These are phyloP conservation scores for Bipolaris sorokiniana DNA, from an alignment of 2,329 filamentous ascomycete genomes.

Conservation along the genomic window DNA sequence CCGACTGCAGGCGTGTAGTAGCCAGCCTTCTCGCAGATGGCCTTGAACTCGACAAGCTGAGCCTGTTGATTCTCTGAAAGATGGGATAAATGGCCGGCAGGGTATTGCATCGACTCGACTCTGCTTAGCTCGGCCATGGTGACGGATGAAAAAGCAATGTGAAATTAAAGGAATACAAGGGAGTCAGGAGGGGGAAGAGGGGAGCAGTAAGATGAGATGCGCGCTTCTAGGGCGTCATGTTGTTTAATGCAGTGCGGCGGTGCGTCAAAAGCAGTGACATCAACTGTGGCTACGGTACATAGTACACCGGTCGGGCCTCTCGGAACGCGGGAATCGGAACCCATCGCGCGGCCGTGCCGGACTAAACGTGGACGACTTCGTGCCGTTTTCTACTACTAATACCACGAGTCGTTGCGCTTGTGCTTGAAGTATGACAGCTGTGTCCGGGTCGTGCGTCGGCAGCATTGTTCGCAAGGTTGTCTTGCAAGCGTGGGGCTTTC, in stretches of 20 bases:
- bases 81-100: constrained; percentile 80
- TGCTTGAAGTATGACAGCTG: constrained; percentile 8
- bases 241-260: constrained; percentile 31
- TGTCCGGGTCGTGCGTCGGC: neutral
- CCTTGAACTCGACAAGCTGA: constrained; percentile 75
- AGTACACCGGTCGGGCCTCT: constrained; percentile 17
- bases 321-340: constrained; percentile 21
- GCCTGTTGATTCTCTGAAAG: constrained; percentile 71
- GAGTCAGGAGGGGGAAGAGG: constrained; percentile 6
- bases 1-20: constrained; percentile 62
- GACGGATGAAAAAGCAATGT: constrained; percentile 2
- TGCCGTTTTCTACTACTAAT: neutral
- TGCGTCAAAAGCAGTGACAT: constrained; percentile 33
- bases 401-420: constrained; percentile 1
- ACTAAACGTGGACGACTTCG: constrained; percentile 22
- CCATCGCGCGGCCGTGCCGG: constrained; percentile 20
- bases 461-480: constrained; percentile 19
- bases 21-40: constrained; percentile 67
- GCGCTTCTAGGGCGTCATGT: constrained; percentile 33
- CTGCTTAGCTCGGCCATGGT: constrained; percentile 45
- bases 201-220: constrained; percentile 20
- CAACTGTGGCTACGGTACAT: constrained; percentile 22
- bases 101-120: constrained; percentile 62
- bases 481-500: constrained; percentile 1
- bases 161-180: constrained; percentile 2